Conservation (phyloP, 2,329 filamentous ascomycete genomes). For the Phaeophleospora eucalypticola region DNA sequence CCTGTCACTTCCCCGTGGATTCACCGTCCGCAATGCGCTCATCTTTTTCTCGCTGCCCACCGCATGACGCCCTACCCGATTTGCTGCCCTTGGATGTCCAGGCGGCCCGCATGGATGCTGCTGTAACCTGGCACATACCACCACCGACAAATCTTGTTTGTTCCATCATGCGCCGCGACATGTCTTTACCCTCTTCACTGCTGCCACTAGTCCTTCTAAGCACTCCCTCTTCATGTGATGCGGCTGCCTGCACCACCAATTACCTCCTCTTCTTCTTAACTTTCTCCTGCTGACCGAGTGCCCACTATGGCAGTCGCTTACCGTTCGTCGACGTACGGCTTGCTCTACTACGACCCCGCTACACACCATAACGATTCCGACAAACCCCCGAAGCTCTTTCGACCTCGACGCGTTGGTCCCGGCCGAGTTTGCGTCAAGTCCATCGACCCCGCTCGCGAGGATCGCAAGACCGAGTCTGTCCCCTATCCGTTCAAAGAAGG, state of each 20-base stretch:
- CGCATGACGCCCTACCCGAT: constrained; percentile 19
- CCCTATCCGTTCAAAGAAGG: constrained; percentile 12
- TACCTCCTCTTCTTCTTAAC: neutral
- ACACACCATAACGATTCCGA: constrained; percentile 17
- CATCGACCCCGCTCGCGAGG: constrained; percentile 43
- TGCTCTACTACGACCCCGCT: constrained; percentile 23
- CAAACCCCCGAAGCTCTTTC: constrained; percentile 38
- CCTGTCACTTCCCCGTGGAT: constrained; percentile 18
- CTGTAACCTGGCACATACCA: constrained; percentile 16
- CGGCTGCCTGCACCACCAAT: constrained; percentile 3
- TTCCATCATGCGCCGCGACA: constrained; percentile 5
- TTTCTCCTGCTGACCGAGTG: constrained; percentile 12
- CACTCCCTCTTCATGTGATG: constrained; percentile 9
- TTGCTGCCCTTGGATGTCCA: constrained; percentile 16
- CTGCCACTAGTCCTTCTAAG: neutral
- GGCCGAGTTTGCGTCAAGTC: constrained; percentile 56
- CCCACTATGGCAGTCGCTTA: constrained; percentile 22
- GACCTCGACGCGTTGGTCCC: constrained; percentile 51
- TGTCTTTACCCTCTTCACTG: constrained; percentile 5
- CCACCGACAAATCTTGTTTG: constrained; percentile 6
- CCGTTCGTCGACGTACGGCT: constrained; percentile 22
- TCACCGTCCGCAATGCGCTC: constrained; percentile 10
- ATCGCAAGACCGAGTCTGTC: constrained; percentile 26
- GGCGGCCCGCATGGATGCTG: constrained; percentile 17
- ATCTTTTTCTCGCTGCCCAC: constrained; percentile 12